Evolutionary conservation across 1,139 yeast genomes (phyloP), one percentile per base, ranked within the genome.

Genomic region (Yamadazyma trypodendri): DNA sequence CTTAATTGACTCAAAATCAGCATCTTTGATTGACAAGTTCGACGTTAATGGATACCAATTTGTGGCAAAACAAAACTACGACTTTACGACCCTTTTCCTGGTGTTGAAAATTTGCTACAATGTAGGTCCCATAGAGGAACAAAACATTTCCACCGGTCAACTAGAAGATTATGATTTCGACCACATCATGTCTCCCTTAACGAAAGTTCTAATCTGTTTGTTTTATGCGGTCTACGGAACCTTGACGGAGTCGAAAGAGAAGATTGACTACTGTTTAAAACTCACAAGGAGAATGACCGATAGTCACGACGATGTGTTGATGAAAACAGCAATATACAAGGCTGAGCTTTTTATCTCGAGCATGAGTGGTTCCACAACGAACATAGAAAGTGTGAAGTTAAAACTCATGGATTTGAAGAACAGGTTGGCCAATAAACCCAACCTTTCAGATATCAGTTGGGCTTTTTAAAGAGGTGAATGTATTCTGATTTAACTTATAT

Each of bases 141-240:
- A 20, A 9, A 12, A 23, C 25, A 11, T 23, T 6, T 5, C 25
- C 25, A n/a, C n/a, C n/a, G n/a, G n/a, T n/a, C n/a, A 6, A 23
- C n/a, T 25, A 12, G 29, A 15, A 4, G 12, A 4, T 11, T 9
- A 6, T 9, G 12, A 27, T 4, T n/a, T 16, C 10, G 15, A 14
- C 5, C 9, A 20, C n/a, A 10, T 21, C 4, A 31, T 6, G 10
- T 18, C 31, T 6, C 37, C 40, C 3, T 35, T 31, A 14, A 17
- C 25, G 8, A 32, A 33, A 14, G 31, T 42, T 3, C 14, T 39
- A 3, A 5, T 32, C 6, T 31, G 36, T 30, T 11, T 43, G 22
- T 8, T 37, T 3, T 30, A 34, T 16, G 24, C 28, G 2, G 18
- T 52, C 11, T 32, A 42, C 9, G 35, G 24, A 8, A 58, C 55